Evolutionary conservation across 306 rosid species (phyloP).

Genomic region (Rosa lucieae): DNA sequence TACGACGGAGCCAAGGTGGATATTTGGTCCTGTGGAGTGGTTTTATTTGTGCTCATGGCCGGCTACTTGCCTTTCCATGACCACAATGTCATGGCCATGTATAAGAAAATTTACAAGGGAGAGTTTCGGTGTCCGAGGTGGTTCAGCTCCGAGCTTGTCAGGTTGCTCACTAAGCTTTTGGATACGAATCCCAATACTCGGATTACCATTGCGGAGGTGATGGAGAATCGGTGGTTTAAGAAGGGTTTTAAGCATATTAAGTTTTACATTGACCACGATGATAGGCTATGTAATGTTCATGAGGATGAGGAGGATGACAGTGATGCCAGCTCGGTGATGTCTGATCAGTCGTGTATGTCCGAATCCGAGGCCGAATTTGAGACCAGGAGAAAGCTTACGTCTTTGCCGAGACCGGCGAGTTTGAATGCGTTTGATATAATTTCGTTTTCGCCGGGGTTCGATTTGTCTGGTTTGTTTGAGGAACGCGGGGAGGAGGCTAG

Average conservation of each 20-base stretch:
- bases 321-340: slow-evolving; percentile 39
- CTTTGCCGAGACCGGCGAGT: slow-evolving; percentile 65
- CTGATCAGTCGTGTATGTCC: slow-evolving; percentile 43
- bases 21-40: slow-evolving; percentile 91
- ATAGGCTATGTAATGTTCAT: slow-evolving; percentile 61
- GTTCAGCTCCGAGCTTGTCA: slow-evolving; percentile 69
- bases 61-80: slow-evolving; percentile 92
- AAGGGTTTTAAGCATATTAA: slow-evolving; percentile 84
- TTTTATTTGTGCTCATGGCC: slow-evolving; percentile 86
- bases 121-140: slow-evolving; percentile 84
- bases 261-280: slow-evolving; percentile 78
- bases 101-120: slow-evolving; percentile 83
- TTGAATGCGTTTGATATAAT: slow-evolving; percentile 89
- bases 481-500: slow-evolving; percentile 75
- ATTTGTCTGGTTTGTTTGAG: slow-evolving; percentile 89
- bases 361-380: slow-evolving; percentile 44
- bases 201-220: slow-evolving; percentile 70
- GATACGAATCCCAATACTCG: slow-evolving; percentile 71
- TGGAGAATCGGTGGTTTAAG: slow-evolving; percentile 89
- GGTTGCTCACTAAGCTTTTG: slow-evolving; percentile 51
- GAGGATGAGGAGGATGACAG: slow-evolving; percentile 35
- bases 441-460: slow-evolving; percentile 73
- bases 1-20: slow-evolving; percentile 88
- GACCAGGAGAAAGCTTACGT: slow-evolving; percentile 22
- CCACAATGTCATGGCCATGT: slow-evolving; percentile 87